Evolutionary conservation across 2,329 filamentous ascomycete species (phyloP).

Genomic region (Talaromyces sp.): DNA sequence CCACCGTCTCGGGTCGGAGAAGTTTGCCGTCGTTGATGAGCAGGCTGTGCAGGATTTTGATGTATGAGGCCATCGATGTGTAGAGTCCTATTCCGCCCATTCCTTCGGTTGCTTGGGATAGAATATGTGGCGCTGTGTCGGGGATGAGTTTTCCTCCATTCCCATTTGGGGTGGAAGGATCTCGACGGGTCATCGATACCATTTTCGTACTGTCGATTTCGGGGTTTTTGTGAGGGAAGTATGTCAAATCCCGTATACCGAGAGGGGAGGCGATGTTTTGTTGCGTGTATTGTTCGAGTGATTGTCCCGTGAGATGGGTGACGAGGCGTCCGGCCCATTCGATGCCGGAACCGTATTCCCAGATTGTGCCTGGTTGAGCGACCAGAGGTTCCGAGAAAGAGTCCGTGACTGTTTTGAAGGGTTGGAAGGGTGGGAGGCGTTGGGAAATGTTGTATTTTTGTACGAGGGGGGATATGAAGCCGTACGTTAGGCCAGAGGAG

Average conservation of each 20-base stretch:
- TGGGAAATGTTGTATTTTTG: constrained; percentile 1
- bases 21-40: constrained; percentile 10
- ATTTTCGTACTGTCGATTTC: neutral
- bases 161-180: neutral
- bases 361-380: constrained; percentile 5
- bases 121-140: neutral
- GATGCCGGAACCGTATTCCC: constrained; percentile 4
- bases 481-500: constrained; percentile 10
- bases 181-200: neutral
- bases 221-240: neutral
- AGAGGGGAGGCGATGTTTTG: constrained; percentile 8
- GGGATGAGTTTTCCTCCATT: constrained; percentile 12
- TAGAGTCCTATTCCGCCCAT: constrained; percentile 4
- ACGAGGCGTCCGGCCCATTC: constrained; percentile 13
- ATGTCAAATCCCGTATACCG: constrained; percentile 13
- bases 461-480: neutral
- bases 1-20: neutral
- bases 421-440: neutral
- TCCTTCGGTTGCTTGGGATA: constrained; percentile 6
- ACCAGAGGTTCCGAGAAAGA: constrained; percentile 9
- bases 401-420: neutral
- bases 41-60: constrained; percentile 12
- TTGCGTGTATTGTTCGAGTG: constrained; percentile 11
- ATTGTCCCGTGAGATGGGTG: neutral
- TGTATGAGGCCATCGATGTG: constrained; percentile 9